phyloP scores from a whole-genome alignment of 352 stramenopile species.

The Globisporangium camurandrum region DNA sequence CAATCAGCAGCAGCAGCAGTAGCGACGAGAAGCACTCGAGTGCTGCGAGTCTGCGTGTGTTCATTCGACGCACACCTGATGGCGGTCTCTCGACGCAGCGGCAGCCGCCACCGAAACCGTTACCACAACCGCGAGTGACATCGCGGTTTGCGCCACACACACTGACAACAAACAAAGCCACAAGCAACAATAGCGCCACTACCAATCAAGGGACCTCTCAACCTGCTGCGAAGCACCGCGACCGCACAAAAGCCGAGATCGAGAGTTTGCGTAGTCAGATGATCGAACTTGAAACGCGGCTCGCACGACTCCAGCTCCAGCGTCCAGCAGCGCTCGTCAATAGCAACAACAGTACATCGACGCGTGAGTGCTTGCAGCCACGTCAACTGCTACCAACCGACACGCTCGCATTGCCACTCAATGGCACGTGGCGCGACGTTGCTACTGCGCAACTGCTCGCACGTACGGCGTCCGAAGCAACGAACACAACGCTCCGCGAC shows the following conservation, averaged over 20 bases:
- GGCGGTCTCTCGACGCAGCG: not conserved
- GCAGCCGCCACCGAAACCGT: not conserved
- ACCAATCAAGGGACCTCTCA: not conserved
- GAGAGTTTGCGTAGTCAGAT: slow-evolving; percentile 1
- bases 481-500: slow-evolving; percentile 3
- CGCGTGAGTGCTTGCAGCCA: not conserved
- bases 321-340: not conserved
- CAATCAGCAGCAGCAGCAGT: not conserved
- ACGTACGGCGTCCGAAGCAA: slow-evolving; percentile 1
- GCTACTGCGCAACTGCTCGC: not conserved
- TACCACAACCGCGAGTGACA: slow-evolving; percentile 1
- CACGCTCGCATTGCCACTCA: not conserved
- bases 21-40: not conserved
- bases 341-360: too few species aligned
- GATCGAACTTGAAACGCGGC: not conserved
- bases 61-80: slow-evolving; percentile 3
- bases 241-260: slow-evolving; percentile 4
- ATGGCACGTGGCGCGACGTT: not conserved
- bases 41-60: slow-evolving; percentile 1
- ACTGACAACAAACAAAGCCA: not conserved
- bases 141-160: not conserved
- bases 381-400: not conserved
- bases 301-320: not conserved
- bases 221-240: not conserved
- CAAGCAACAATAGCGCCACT: not conserved